Evolutionary conservation across 202 grass and related monocot species (phyloP), one percentile per base, ranked within the genome.

Genomic region (Eragrostis tef): DNA sequence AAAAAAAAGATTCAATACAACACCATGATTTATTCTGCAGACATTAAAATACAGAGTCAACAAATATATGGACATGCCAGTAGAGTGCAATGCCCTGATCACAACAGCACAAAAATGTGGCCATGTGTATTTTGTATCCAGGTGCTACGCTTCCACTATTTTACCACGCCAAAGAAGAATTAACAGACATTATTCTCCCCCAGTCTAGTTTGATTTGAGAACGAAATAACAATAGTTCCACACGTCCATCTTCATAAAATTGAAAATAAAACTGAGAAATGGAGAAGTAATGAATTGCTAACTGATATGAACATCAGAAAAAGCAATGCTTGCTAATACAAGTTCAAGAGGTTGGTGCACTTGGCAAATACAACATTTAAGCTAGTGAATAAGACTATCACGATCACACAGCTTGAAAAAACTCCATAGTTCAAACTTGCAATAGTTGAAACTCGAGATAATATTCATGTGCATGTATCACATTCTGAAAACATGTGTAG

Each of bases 21-120:
- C 8, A 7, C 13, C 31, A 73, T 24, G 19, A 62, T 61, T 54
- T 69, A 22, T n/a, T n/a, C n/a, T 44, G 52, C 7, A 16, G 21
- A 84, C 11, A 14, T 13, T n/a, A 47, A 75, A 46, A 16, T 11
- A 59, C 4, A 64, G 17, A 10, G 11, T 56, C 29, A 51, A 64
- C 10, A 21, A 34, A 75, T 48, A 73, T 47, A 71, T 54, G 19
- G 64, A 27, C 68, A 68, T 60, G 12, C 7, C 41, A 71, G 47
- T 9, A 45, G 11, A n/a, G 8, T 24, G 29, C 29, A 14, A 77
- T 77, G 42, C 31, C 0, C 43, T 69, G 17, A 82, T 64, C 51
- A 74, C 3, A 68, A 58, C 11, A 68, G 29, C 5, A 36, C 17
- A 44, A 79, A 59, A 70, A 61, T 70, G 79, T 31, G 29, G 29